Base-by-base conservation (phyloP, 2,329 filamentous ascomycete genomes). In the Allantophomopsis cytisporea region DNA sequence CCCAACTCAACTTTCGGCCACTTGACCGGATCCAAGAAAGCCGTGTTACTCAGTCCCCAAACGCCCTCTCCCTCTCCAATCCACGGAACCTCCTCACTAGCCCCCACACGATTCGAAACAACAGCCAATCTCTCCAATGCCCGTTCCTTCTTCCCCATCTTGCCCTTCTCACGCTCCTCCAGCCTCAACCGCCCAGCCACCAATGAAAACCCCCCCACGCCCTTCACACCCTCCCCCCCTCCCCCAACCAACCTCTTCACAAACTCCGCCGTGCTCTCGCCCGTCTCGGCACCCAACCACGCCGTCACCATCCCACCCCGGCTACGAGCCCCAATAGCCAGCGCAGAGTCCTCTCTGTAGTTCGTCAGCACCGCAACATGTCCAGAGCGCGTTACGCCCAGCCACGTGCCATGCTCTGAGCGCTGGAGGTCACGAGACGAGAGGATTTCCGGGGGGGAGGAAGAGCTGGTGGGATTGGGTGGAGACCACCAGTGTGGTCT, bases 281-380 rank as follows among this genome's bases (percentile, higher is more conserved):
- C 57, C 1, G 64, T 58, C 10, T 65, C 57, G 16, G 64, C 65
- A 2, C 64, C 66, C 34, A 80, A 56, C 75, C 75, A 80, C 1
- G 71, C 68, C 11, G 68, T 80, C 21, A 78, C 74, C 65, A 81
- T 76, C 37, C 64, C 69, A 38, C 77, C 77, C 39, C 77, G 67
- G 53, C 73, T 79, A 50, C 66, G 69, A 43, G 63, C 59, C 14
- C 66, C 73, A 13, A 61, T 59, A 3, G 61, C 60, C 50, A 74
- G 68, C 41, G 66, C 53, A 16, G 62, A 50, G 40, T 64, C 62
- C 59, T 82, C 76, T 42, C 74, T 69, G 52, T 75, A 81, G 59
- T 82, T 82, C 41, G 77, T 82, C 42, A 82, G 63, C 11, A 80
- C 68, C 7, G 76, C 76, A 40, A 81, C 63, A 41, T 71, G 66